Evolutionary conservation across 108 stramenopile genomes (phyloP), one percentile per base, ranked within the genome.

Genomic region (Nitzschia inconspicua): DNA sequence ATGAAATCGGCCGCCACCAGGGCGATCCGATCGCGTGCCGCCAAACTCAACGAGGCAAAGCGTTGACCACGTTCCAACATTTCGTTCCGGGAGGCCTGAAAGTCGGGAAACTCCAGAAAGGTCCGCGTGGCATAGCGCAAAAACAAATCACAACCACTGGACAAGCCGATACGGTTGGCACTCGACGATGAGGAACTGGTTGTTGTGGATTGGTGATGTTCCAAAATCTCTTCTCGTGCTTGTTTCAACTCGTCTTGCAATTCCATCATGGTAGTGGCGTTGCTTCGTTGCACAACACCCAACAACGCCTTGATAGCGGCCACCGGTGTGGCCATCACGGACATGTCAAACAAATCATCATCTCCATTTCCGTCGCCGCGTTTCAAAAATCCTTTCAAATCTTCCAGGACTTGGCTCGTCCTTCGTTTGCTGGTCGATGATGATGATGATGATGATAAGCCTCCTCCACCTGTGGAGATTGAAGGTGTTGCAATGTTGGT

Each of bases 11-110:
- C 65, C 4, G 92, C 98, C 25, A 92, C 70, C 13, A 57, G 57
- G 20, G 93, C 88, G 50, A 99, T 97, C 24, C 82, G 79, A 66
- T 88, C 88, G 10, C 98, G 86, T 11, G 93, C 89, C 25, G 84
- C 80, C 46, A 91, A 49, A 19, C 84, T 78, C 34, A 94, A 90
- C 18, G 70, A 85, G 3, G 93, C 94, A 72, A 98, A 98, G 19
- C 79, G 74, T 54, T 85, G 68, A 13, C 98, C 98, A n/a, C 98
- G 81, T 48, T 80, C 77, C 49, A 96, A 31, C 0, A 98, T 76
- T 57, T 82, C 82, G 20, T 76, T 59, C 53, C 78, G 79, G 62
- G 94, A 95, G 35, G 72, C 60, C 28, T 77, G 78, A 65, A 95
- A 95, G 47, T 93, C 83, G 29, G 80, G 77, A 16, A 77, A 53